Evolutionary conservation across 1,139 yeast species (phyloP), one percentile per base, ranked within the genome.

Genomic region (Wickerhamomyces sp.): DNA sequence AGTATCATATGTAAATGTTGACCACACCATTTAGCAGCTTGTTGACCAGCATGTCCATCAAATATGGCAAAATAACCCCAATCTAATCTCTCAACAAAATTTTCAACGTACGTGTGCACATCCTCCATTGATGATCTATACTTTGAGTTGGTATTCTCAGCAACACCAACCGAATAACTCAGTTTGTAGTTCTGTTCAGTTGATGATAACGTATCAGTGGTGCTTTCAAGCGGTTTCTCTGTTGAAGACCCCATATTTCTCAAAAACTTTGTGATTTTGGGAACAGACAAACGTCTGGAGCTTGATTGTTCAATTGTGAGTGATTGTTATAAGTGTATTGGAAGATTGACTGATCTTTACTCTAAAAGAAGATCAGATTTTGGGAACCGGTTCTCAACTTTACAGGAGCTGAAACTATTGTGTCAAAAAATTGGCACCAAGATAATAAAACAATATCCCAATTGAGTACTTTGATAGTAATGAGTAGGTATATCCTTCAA

Each of bases 41-140:
- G 89, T 50, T 83, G 80, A 15, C 99, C 99, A 3, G 98, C 99
- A 67, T 93, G 99, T 13, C 99, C 99, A 65, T 93, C 99, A 65
- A 90, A 93, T 6, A 93, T 77, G 14, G 95, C 99, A 74, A 93
- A 91, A 63, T 88, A 93, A 4, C 97, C 99, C 84, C 96, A 87
- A 63, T 91, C 98, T 23, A 84, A 75, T 45, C 86, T 67, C 56
- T 89, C 95, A 30, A 93, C 94, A 69, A 86, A 93, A 67, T 93
- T 90, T 57, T 95, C 93, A 39, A 90, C 90, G 60, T 86, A 89
- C 0, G 95, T 87, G 63, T 93, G 98, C 10, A 94, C 95, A 64
- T 93, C 99, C 63, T 93, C 99, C 99, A 93, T 93, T 39, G 90
- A 81, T 48, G 86, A 78, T 49, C 99, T 74, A 62, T 83, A 91